phyloP scores from a whole-genome alignment of 164 flowering plant genomes.

The Nymphaea colorata region DNA sequence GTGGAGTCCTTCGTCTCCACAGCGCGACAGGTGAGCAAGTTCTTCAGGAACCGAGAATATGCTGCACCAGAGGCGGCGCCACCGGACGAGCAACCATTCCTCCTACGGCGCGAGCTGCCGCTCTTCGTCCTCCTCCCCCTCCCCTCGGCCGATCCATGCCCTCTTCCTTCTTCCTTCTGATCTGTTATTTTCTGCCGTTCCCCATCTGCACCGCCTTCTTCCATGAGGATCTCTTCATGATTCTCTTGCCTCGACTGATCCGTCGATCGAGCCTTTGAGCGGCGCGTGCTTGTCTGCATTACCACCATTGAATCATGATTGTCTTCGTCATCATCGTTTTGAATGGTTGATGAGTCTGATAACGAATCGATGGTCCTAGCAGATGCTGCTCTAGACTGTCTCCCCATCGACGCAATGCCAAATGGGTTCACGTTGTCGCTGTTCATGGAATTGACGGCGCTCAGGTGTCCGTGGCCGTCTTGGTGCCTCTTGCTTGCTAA shows the following conservation, averaged over 20 bases:
- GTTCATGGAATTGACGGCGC: background rate
- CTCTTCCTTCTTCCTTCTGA: background rate
- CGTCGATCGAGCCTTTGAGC: too few relatives aligned
- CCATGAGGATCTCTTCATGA: background rate
- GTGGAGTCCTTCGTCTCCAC: slow-evolving; percentile 36
- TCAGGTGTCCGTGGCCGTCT: background rate
- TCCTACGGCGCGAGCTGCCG: background rate
- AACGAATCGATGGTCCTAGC: too few relatives aligned
- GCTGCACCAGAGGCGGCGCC: background rate
- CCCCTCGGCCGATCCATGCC: slow-evolving; percentile 3
- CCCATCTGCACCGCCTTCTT: background rate
- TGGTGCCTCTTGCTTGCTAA: background rate
- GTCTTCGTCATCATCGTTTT: too few relatives aligned
- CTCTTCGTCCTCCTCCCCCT: slow-evolving; percentile 21
- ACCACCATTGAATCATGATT: too few relatives aligned
- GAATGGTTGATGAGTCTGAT: too few relatives aligned
- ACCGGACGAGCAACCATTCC: background rate
- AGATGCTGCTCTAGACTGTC: background rate
- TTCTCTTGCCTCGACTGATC: too few relatives aligned
- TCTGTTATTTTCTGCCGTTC: background rate
- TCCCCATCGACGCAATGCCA: background rate
- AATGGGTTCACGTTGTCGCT: background rate
- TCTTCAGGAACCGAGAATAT: slow-evolving; percentile 21
- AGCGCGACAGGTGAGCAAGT: slow-evolving; percentile 36
- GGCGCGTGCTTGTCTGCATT: too few relatives aligned